A percentile compares a stretch with the other conserved stretches of the same genome.
Conservation (phyloP, 129 eudicot genomes). For the Tagetes erecta region DNA sequence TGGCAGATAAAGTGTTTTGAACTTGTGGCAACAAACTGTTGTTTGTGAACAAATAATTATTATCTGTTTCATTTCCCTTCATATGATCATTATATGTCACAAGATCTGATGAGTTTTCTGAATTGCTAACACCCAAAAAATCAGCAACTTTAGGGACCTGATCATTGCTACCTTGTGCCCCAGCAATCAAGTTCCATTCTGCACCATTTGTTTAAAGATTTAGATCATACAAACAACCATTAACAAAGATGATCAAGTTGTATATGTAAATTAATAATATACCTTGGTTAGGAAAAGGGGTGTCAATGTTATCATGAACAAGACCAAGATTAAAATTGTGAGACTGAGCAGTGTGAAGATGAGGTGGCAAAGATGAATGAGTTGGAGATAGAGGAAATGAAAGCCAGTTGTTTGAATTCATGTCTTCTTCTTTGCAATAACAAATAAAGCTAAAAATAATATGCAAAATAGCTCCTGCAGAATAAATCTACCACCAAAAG, state of each 20-base stretch:
- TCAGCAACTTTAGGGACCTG: constrained; percentile 89
- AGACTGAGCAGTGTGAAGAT: constrained; percentile 59
- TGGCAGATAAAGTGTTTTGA: constrained; percentile 48
- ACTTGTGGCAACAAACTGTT: constrained; percentile 49
- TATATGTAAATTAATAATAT: not conserved
- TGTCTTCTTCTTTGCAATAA: constrained; percentile 30
- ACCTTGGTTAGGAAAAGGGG: constrained; percentile 88
- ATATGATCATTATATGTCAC: constrained; percentile 56
- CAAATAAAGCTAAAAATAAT: constrained; percentile 1
- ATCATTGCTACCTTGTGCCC: constrained; percentile 59
- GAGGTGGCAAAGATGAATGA: constrained; percentile 60
- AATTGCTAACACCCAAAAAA: constrained; percentile 86
- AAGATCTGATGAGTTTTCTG: constrained; percentile 71
- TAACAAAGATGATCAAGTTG: not conserved
- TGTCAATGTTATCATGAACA: constrained; percentile 67
- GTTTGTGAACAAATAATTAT: constrained; percentile 46
- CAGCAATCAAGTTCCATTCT: constrained; percentile 85
- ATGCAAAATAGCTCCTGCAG: constrained; percentile 42
- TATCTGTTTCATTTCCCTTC: constrained; percentile 55
- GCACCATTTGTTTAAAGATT: constrained; percentile 2
- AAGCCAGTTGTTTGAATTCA: constrained; percentile 99
- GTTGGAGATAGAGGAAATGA: constrained; percentile 93
- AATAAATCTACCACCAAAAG: constrained; percentile 19
- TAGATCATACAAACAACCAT: not conserved
- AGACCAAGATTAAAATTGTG: constrained; percentile 84